Evolutionary conservation across 805 yeast species (phyloP), one percentile per base, ranked within the genome.

Genomic region (Ascoidea tarda): DNA sequence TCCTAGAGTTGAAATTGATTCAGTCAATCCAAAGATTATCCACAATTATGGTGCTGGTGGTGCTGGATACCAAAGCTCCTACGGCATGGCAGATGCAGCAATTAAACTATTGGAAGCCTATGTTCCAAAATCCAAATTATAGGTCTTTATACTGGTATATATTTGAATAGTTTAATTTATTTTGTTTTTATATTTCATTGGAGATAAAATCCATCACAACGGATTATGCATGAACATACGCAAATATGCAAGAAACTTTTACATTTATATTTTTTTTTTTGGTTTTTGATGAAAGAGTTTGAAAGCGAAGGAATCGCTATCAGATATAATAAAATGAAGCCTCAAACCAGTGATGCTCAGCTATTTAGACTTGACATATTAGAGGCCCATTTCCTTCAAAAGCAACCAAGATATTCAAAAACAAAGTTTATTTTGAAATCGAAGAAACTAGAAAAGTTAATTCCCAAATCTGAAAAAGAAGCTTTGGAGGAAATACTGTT

Each of bases 21-120:
- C 59, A 1, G 28, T 21, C 28, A 56, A 54, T 46, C 52, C 59
- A 4, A 60, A 60, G 10, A 63, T 82, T 28, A 72, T 82, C 31
- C 88, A 82, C 63, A 77, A 76, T 59, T 82, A 82, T 62, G 87
- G 88, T 1, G 84, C 87, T 33, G 87, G 79, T 6, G 88, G 88
- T 33, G 78, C 86, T 31, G 93, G 93, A 0, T 84, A 78, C 64
- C 95, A 87, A 68, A 74, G 83, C 4, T 82, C 87, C 2, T 77
- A 74, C 55, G 90, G 88, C 1, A 72, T 79, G 62, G 79, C 85
- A 38, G 58, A 60, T n/a, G 68, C 66, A 54, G 78, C 77, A 4
- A 69, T 72, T 16, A 53, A 58, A 50, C 58, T 71, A 16, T 71
- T 69, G 1, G 62, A 64, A 5, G 59, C 62, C 16, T 64, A 59